Percentiles rank a stretch among this genome's conserved stretches.
Conservation (phyloP, 2,329 filamentous ascomycete genomes). For the Neofusicoccum cordaticola region DNA sequence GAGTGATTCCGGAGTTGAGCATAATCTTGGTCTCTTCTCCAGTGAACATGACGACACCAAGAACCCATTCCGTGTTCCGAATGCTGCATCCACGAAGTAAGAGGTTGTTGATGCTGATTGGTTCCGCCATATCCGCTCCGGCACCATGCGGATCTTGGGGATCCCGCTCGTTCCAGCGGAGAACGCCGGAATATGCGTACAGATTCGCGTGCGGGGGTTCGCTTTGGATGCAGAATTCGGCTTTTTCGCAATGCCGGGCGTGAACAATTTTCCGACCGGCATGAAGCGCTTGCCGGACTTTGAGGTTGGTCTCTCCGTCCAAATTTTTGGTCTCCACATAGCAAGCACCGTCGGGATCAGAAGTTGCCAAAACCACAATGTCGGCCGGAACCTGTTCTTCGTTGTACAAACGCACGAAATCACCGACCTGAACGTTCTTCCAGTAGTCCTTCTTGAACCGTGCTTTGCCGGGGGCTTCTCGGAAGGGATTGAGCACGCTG, state of each 20-base stretch:
- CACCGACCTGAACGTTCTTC: slow-evolving; percentile 93
- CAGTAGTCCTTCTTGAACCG: slow-evolving; percentile 90
- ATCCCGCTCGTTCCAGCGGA: slow-evolving; percentile 79
- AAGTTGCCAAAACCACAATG: slow-evolving; percentile 86
- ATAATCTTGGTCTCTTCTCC: slow-evolving; percentile 98
- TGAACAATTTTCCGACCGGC: slow-evolving; percentile 81
- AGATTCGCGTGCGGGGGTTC: slow-evolving; percentile 90
- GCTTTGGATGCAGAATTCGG: slow-evolving; percentile 85
- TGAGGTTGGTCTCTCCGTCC: slow-evolving; percentile 96
- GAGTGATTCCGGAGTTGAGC: slow-evolving; percentile 95
- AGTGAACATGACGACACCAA: slow-evolving; percentile 91
- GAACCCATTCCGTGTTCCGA: slow-evolving; percentile 92
- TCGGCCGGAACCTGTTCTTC: slow-evolving; percentile 95
- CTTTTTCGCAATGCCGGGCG: slow-evolving; percentile 85
- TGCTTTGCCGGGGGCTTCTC: slow-evolving; percentile 65
- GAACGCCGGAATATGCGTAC: slow-evolving; percentile 88
- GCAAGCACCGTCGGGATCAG: slow-evolving; percentile 88
- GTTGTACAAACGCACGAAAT: slow-evolving; percentile 95
- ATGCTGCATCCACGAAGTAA: slow-evolving; percentile 90
- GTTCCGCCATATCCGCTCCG: slow-evolving; percentile 79
- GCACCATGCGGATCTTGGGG: slow-evolving; percentile 60
- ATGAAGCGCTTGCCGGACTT: slow-evolving; percentile 86
- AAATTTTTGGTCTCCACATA: slow-evolving; percentile 98
- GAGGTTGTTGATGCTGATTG: slow-evolving; percentile 92
- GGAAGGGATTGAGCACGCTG: slow-evolving; percentile 70